Base-by-base conservation (phyloP, 2,329 filamentous ascomycete species). In the Aspergillus brasiliensis region DNA sequence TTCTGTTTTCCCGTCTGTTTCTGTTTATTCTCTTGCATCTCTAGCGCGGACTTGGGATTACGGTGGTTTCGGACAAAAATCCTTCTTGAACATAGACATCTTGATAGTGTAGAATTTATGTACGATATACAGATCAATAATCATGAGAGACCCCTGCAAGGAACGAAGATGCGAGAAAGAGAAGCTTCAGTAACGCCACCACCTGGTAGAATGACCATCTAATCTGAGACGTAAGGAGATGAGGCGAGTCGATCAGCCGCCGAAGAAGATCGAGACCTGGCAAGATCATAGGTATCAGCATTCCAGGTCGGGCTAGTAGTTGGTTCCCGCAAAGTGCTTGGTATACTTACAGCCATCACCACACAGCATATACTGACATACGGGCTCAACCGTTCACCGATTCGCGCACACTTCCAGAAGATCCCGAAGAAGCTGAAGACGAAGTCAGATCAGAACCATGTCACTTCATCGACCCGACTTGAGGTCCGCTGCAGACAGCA, bases 361-460 rank as follows among this genome's bases (percentile, higher is more conserved):
- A 97, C 83, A 75, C 94, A 98, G 76, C 92, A 96, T 74, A 98
- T 82, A 80, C 92, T 96, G 70, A 99, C 91, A 77, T 98, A 98
- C 44, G 95, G 95, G 75, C 92, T 97, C 67, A 99, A 76, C 65
- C 95, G 82, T 81, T 99, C 95, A 38, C 95, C 95, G 74, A 99
- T 88, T 65, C 95, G 84, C 25, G 95, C 95, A 65, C 88, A 92
- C 79, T 98, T 97, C 95, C 95, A 99, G 75, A 98, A 96, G 63
- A 96, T 89, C 55, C 92, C 91, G 69, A 92, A 86, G 53, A 92
- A 80, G 13, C 90, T 92, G 46, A 10, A 23, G 10, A 31, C 1
- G 34, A 25, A 2, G 13, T 23, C 42, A 56, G 21, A 11, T 46
- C 25, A 42, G 34, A 17, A 25, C 23, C n/a, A 23, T 21, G 19